Evolutionary conservation across 352 stramenopile species (phyloP), one percentile per base, ranked within the genome.

Genomic region (Phytophthora melonis): DNA sequence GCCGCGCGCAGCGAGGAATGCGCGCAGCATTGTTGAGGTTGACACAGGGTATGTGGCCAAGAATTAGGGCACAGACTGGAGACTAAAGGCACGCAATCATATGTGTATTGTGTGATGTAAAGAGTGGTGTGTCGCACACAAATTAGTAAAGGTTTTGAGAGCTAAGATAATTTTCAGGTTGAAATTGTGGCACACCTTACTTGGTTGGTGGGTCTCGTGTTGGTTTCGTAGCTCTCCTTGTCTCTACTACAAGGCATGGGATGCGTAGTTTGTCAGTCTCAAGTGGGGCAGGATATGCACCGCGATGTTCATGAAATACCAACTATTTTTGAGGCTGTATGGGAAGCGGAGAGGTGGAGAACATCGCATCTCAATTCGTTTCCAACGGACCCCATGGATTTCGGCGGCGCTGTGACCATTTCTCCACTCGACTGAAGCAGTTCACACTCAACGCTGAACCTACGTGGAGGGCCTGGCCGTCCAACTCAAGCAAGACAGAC

Each of bases 321-420:
- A n/a, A 30, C 47, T 68, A 75, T 71, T 66, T 70, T 63, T 61
- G 49, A 68, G 52, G 9, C 18, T 18, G 36, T 58, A 23, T 59
- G 53, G 49, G 69, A 71, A 43, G 43, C 45, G 41, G n/a, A 34
- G 58, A 34, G 58, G 52, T 41, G n/a, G 23, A 49, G 25, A 65
- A 70, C 66, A 63, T 58, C 58, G 50, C 58, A 72, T 30, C 47
- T 54, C 61, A 45, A 55, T 2, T 63, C 45, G 68, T 75, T 75
- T 69, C 59, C 59, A 74, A 70, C 65, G 53, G 71, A 68, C 21
- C 49, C 47, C 50, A 16, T 55, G 61, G 21, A 57, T 66, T 18
- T 55, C 45, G 34, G n/a, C 8, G 4, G 55, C 14, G 49, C 27
- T 47, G n/a, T 50, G 52, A 39, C 19, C 66, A 78, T 57, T 75